Evolutionary conservation across 2,329 filamentous ascomycete species (phyloP), one percentile per base, ranked within the genome.

Genomic region (Neonectria punicea): DNA sequence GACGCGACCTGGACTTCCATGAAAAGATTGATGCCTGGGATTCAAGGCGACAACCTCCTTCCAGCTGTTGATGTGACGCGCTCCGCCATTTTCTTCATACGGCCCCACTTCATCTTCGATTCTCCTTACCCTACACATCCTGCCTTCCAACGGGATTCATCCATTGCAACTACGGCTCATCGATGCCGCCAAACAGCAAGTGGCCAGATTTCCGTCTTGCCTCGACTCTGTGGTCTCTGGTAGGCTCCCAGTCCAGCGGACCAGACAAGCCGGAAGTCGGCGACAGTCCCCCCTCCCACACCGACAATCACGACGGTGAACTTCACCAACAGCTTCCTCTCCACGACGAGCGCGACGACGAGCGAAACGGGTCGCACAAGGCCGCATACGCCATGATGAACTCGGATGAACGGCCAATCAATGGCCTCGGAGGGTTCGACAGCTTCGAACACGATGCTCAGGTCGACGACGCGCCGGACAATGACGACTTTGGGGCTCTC

Each of bases 141-240:
- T 59, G 53, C 63, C 62, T 56, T 41, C 58, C 28, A 49, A 71
- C 44, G 54, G 67, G 58, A 70, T 54, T 49, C 63, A 71, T 69
- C 62, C 68, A 66, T 67, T 14, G 41, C 59, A 58, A 44, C 36
- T 39, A 39, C 54, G 61, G 66, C 63, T 66, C 58, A 69, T 71
- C 70, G 66, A 78, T 76, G 75, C 66, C 75, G 65, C 70, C 72
- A 49, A 74, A 66, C 60, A 74, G 66, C 69, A 75, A 73, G 77
- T 80, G 78, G 77, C 71, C 73, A 64, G 69, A 78, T 65, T 74
- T 77, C 54, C 71, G 73, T 61, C 67, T 79, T 65, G 75, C 77
- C 57, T 78, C 76, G 53, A 75, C 70, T 25, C 66, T 77, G 32
- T 73, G 71, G 67, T 73, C 71, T 46, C 68, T 77, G 9, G 69